Conservation (phyloP, 495 filamentous ascomycete genomes). For the Hypomontagnella submonticulosa region DNA sequence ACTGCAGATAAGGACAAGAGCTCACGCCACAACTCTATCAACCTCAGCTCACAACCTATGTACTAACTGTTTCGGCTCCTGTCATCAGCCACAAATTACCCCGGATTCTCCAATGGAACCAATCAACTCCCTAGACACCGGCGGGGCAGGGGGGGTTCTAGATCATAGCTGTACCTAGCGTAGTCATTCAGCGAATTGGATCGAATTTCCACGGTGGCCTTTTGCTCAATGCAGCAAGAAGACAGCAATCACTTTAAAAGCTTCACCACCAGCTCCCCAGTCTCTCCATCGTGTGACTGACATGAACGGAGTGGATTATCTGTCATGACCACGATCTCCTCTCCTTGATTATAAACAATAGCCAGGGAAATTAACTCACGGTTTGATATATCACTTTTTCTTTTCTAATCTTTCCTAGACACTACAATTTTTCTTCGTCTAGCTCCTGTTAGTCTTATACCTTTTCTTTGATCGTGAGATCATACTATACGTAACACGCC, state of each 20-base stretch:
- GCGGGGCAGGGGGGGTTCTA: constrained; percentile 11
- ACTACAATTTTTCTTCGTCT: neutral
- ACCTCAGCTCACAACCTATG: neutral
- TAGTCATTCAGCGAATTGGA: constrained; percentile 30
- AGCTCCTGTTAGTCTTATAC: neutral
- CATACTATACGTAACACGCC: constrained; percentile 12
- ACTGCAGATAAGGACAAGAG: constrained; percentile 14
- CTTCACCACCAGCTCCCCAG: constrained; percentile 9
- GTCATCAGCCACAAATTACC: constrained; percentile 39
- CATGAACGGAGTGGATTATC: constrained; percentile 18
- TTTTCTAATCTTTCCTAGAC: neutral
- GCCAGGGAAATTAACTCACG: neutral
- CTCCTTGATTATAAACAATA: constrained; percentile 25
- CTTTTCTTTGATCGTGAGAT: constrained; percentile 14
- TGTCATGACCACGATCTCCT: constrained; percentile 26
- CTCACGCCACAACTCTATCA: constrained; percentile 43
- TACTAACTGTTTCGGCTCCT: no score
- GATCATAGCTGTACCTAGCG: neutral
- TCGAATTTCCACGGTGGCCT: constrained; percentile 53
- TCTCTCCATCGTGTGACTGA: constrained; percentile 21
- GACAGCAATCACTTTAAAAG: constrained; percentile 33
- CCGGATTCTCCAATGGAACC: constrained; percentile 34
- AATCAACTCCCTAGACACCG: constrained; percentile 7
- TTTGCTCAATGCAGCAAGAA: constrained; percentile 43
- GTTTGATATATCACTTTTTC: constrained; percentile 22